phyloP scores from a whole-genome alignment of 148 eudicot genomes.

The Amaranthus palmeri region DNA sequence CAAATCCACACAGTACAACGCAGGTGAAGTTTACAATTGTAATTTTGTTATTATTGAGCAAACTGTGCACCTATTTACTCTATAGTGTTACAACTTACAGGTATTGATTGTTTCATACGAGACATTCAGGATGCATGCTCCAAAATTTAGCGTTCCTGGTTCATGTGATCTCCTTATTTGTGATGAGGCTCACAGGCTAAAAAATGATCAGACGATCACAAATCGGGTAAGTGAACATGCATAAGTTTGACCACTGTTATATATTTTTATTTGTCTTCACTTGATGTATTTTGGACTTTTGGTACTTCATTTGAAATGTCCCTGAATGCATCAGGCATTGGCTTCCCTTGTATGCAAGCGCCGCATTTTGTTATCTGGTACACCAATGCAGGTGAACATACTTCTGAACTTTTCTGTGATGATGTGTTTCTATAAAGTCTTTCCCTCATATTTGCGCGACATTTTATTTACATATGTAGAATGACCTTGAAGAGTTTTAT shows the following conservation, averaged over 20 bases:
- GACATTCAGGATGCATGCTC: constrained; percentile 91
- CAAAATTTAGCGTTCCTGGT: constrained; percentile 62
- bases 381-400: constrained; percentile 93
- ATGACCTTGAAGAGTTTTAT: constrained; percentile 94
- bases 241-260: background rate
- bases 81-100: constrained; percentile 43
- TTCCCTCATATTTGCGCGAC: background rate
- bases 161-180: constrained; percentile 95
- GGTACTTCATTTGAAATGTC: background rate
- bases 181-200: constrained; percentile 98
- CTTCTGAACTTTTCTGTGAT: constrained; percentile 7
- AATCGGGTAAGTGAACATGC: constrained; percentile 59
- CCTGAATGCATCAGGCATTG: constrained; percentile 56
- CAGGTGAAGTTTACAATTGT: constrained; percentile 44
- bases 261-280: background rate
- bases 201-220: constrained; percentile 93
- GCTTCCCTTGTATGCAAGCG: constrained; percentile 89
- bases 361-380: constrained; percentile 88
- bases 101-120: constrained; percentile 96
- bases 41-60: constrained; percentile 13
- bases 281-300: background rate
- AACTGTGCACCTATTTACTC: constrained; percentile 21
- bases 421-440: background rate
- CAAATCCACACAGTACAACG: constrained; percentile 44
- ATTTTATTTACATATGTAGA: constrained; percentile 38